Percentiles rank a stretch among this genome's conserved stretches.
Evolutionary conservation across 2,329 filamentous ascomycete species (phyloP).

Genomic region (Geosmithia morbida): DNA sequence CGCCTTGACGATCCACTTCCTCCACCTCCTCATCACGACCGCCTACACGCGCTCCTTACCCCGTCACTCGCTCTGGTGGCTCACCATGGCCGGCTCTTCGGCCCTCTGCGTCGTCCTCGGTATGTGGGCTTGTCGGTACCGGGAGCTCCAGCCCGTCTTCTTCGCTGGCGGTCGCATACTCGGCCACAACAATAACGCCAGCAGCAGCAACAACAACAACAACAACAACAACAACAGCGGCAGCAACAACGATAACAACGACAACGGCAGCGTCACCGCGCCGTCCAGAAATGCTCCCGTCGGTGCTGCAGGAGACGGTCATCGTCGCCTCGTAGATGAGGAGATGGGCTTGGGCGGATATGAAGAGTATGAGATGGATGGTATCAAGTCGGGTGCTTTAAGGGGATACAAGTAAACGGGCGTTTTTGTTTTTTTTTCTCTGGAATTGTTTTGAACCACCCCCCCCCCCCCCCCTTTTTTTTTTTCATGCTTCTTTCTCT

Average conservation of each 20-base stretch:
- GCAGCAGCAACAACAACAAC: slow-evolving; percentile 7
- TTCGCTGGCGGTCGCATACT: slow-evolving; percentile 51
- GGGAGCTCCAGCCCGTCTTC: slow-evolving; percentile 76
- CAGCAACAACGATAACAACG: slow-evolving; percentile 8
- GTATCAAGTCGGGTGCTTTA: slow-evolving; percentile 26
- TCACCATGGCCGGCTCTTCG: slow-evolving; percentile 32
- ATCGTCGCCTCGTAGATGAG: slow-evolving; percentile 26
- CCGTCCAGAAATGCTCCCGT: slow-evolving; percentile 1
- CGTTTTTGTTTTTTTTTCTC: too few species aligned
- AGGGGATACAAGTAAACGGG: too few species aligned
- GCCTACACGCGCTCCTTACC: slow-evolving; percentile 69
- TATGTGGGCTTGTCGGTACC: slow-evolving; percentile 82
- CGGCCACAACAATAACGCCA: slow-evolving; percentile 8
- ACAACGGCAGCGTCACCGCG: neutral
- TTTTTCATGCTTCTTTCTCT: slow-evolving; percentile 2
- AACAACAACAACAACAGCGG: slow-evolving; percentile 1
- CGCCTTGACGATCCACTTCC: slow-evolving; percentile 71
- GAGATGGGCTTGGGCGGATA: slow-evolving; percentile 37
- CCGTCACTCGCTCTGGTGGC: slow-evolving; percentile 77
- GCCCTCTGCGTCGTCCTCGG: slow-evolving; percentile 44
- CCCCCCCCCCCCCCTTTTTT: too few species aligned
- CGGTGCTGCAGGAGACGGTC: slow-evolving; percentile 5
- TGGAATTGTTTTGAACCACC: too few species aligned
- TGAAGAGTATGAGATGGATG: slow-evolving; percentile 52
- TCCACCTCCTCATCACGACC: slow-evolving; percentile 65